Conservation (phyloP, 192 early-diverging fungal species). For the Coemansia sp. region DNA sequence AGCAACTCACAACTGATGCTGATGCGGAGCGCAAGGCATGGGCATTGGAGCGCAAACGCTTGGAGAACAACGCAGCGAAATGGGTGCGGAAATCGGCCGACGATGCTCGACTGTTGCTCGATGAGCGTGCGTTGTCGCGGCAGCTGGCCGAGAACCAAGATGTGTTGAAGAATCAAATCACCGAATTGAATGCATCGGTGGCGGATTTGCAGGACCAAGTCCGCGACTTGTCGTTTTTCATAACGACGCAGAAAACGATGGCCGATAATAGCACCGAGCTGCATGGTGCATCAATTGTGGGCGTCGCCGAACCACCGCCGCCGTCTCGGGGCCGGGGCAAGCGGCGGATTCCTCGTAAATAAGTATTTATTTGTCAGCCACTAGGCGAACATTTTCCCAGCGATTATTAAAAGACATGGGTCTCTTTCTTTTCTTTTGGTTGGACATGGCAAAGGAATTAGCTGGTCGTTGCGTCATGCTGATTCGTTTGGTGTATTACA, state of each 20-base stretch:
- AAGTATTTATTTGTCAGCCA: background rate
- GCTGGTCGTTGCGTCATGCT: too few species aligned
- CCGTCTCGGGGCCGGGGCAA: conserved; percentile 1
- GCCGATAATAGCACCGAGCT: conserved; percentile 38
- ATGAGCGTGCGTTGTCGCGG: conserved; percentile 42
- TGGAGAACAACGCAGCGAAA: conserved; percentile 56
- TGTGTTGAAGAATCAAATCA: conserved; percentile 56
- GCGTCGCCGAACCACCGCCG: conserved; percentile 9
- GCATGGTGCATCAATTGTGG: conserved; percentile 24
- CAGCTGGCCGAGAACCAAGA: conserved; percentile 68
- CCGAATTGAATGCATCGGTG: conserved; percentile 60
- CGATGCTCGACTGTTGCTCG: conserved; percentile 66
- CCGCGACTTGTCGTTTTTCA: conserved; percentile 85
- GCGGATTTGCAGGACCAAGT: conserved; percentile 82
- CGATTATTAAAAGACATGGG: too few species aligned
- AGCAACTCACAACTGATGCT: conserved; percentile 25
- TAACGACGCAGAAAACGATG: conserved; percentile 67
- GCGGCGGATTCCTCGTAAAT: conserved; percentile 11
- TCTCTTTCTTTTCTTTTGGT: too few species aligned
- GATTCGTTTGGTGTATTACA: too few species aligned
- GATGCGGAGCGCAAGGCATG: conserved; percentile 58
- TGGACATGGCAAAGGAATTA: too few species aligned
- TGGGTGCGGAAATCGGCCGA: conserved; percentile 67
- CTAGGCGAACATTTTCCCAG: too few species aligned
- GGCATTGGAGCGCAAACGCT: conserved; percentile 41